Percentiles rank a stretch among this genome's conserved stretches.
phyloP scores from a whole-genome alignment of 2,329 filamentous ascomycete species.

The Penicillium thymicola region DNA sequence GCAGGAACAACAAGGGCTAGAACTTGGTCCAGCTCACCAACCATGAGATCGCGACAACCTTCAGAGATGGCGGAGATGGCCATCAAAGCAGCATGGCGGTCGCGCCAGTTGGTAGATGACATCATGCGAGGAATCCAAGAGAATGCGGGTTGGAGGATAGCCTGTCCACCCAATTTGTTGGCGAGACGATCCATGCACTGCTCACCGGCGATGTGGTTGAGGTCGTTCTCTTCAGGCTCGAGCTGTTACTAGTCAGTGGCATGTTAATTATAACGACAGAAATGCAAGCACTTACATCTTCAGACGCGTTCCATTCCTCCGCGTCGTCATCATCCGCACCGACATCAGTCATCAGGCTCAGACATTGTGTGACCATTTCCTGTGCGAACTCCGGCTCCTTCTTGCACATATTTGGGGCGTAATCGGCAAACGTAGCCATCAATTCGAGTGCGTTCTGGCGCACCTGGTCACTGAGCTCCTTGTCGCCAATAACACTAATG shows the following conservation, averaged over 20 bases:
- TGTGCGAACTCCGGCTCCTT: conserved; percentile 88
- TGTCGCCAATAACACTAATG: conserved; percentile 90
- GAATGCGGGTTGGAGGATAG: conserved; percentile 90
- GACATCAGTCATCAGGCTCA: conserved; percentile 97
- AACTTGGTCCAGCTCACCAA: conserved; percentile 89
- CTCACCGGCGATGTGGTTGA: conserved; percentile 95
- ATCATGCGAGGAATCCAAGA: conserved; percentile 98
- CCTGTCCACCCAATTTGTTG: conserved; percentile 92
- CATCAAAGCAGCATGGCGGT: conserved; percentile 95
- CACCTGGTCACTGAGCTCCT: conserved; percentile 84
- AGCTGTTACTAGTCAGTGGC: conserved; percentile 53
- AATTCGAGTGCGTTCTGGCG: conserved; percentile 94
- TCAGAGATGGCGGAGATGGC: conserved; percentile 98
- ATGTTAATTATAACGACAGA: conserved; percentile 13
- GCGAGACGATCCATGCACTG: conserved; percentile 97
- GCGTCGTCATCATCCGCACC: conserved; percentile 93
- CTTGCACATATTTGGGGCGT: conserved; percentile 88
- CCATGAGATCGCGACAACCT: conserved; percentile 92
- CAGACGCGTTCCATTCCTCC: conserved; percentile 84
- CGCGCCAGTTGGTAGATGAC: conserved; percentile 88
- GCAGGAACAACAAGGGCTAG: conserved; percentile 92
- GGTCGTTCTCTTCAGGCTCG: conserved; percentile 91
- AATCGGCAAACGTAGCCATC: conserved; percentile 97
- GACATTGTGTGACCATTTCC: conserved; percentile 97
- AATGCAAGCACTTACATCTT: conserved; percentile 64